Percentiles rank a stretch among this genome's conserved stretches.
Evolutionary conservation across 148 eudicot genomes (phyloP).

Genomic region (Vaccinium vitisidaea): DNA sequence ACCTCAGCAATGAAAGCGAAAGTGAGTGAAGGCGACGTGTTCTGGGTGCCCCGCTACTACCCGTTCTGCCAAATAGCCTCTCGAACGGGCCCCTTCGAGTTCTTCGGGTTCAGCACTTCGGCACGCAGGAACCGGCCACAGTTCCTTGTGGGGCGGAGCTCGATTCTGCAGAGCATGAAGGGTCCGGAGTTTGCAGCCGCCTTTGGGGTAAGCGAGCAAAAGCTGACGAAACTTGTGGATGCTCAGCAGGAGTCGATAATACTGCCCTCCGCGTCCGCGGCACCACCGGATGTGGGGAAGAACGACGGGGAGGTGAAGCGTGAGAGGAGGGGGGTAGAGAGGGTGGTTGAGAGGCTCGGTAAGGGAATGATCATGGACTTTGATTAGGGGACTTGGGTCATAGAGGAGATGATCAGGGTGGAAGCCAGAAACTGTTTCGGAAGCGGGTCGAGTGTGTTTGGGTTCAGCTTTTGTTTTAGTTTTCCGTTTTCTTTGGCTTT

Average conservation of each 20-base stretch:
- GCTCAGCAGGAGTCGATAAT: slow-evolving; percentile 60
- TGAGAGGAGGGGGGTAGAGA: slow-evolving; percentile 15
- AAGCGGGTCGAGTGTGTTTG: neutral
- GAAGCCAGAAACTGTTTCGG: neutral
- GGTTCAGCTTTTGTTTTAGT: neutral
- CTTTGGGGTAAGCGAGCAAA: slow-evolving; percentile 59
- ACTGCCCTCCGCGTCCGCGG: slow-evolving; percentile 53
- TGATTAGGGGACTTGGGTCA: slow-evolving; percentile 16
- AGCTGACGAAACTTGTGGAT: slow-evolving; percentile 29
- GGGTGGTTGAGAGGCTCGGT: slow-evolving; percentile 25
- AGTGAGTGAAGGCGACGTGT: slow-evolving; percentile 72
- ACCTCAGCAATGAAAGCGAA: slow-evolving; percentile 60
- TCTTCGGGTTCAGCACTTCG: slow-evolving; percentile 84
- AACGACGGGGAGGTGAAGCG: neutral
- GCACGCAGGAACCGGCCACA: slow-evolving; percentile 65
- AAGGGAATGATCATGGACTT: slow-evolving; percentile 39
- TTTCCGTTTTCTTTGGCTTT: neutral
- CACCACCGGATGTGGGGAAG: slow-evolving; percentile 33
- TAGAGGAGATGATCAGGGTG: neutral
- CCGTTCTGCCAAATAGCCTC: slow-evolving; percentile 95
- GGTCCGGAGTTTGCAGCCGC: slow-evolving; percentile 75
- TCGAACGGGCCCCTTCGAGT: slow-evolving; percentile 69
- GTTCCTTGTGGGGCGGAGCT: slow-evolving; percentile 67
- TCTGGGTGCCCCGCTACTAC: slow-evolving; percentile 79
- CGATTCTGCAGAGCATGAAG: slow-evolving; percentile 51